Conservation (phyloP, 345 rosid species). For the Moringa oleifera region DNA sequence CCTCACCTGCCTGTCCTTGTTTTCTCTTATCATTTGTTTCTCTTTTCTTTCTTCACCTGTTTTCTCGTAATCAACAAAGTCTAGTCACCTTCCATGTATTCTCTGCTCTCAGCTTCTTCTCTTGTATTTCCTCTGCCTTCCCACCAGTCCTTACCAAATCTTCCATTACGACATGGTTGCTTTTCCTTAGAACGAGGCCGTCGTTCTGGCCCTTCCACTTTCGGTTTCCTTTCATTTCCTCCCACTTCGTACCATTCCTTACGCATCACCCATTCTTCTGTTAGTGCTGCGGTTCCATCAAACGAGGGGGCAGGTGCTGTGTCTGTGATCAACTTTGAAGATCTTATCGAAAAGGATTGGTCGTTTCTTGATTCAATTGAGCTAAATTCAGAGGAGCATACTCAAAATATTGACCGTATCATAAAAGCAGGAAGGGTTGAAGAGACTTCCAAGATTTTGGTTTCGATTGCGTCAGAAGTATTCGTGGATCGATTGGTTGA, state of each 20-base stretch:
- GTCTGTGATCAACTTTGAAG: conserved; percentile 42
- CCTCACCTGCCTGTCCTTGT: too few species aligned
- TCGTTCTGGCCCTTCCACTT: conserved; percentile 8
- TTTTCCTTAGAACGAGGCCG: background rate
- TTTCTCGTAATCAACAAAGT: too few species aligned
- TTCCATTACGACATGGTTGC: background rate
- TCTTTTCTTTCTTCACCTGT: too few species aligned
- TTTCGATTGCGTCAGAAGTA: conserved; percentile 59
- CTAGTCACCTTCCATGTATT: conserved; percentile 48
- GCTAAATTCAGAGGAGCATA: conserved; percentile 28
- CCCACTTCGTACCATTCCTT: conserved; percentile 14
- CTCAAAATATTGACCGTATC: conserved; percentile 41
- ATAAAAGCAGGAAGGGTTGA: conserved; percentile 53
- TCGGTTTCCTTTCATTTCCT: conserved; percentile 11
- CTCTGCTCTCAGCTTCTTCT: conserved; percentile 21
- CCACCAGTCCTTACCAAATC: conserved; percentile 8
- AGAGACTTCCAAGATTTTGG: conserved; percentile 62
- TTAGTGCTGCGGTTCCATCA: conserved; percentile 31
- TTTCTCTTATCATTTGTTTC: too few species aligned
- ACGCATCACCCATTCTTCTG: conserved; percentile 10
- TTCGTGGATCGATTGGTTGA: conserved; percentile 66
- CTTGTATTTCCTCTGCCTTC: conserved; percentile 18
- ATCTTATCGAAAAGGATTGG: conserved; percentile 78
- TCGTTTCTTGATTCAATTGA: conserved; percentile 77
- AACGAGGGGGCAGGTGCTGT: conserved; percentile 52